Base-by-base conservation (phyloP, 257 asterid genomes). In the Striga asiatica region DNA sequence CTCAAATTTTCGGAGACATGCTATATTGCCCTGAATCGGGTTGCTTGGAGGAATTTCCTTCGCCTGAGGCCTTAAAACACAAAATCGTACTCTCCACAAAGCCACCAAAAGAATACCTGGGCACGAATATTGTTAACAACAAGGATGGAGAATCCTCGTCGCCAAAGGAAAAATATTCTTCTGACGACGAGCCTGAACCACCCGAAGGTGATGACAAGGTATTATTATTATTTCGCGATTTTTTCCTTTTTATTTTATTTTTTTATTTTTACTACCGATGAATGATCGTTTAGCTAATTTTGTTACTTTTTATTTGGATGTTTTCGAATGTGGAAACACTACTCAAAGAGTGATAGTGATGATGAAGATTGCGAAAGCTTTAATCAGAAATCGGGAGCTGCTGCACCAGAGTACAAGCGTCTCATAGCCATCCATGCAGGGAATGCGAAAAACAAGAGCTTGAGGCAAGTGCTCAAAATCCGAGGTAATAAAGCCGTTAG, bases 351-450 rank as follows among this genome's bases (percentile, higher is more conserved):
- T 50, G 85, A 74, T 27, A 74, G 80, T 20, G 78, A 67, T 45
- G 84, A 79, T 10, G 89, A 81, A 52, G 78, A 78, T n/a, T 61
- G 61, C 23, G 82, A 83, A 64, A 61, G 55, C 64, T 63, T 35
- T 57, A 63, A 60, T 18, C 73, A 65, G n/a, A 77, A 55, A 65
- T 65, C 85, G n/a, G 67, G 76, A n/a, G n/a, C n/a, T 41, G 56
- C 38, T 21, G 81, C 93, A 19, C 86, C 93, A 8, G 84, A 76
- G 46, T 89, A 85, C 51, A 85, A 69, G 53, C 75, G 76, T 21
- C 66, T 89, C 29, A 89, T 89, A 19, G 97, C 94, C 38, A 89
- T 89, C 66, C 97, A 83, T 65, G 97, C 96, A 17, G 92, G 94
- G 50, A 89, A 89, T 74, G 93, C 94, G 24, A 83, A 89, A 69